A percentile compares a stretch with the other conserved stretches of the same genome.
Conservation (phyloP, 2,329 filamentous ascomycete species). For the Colletotrichum spinosum region DNA sequence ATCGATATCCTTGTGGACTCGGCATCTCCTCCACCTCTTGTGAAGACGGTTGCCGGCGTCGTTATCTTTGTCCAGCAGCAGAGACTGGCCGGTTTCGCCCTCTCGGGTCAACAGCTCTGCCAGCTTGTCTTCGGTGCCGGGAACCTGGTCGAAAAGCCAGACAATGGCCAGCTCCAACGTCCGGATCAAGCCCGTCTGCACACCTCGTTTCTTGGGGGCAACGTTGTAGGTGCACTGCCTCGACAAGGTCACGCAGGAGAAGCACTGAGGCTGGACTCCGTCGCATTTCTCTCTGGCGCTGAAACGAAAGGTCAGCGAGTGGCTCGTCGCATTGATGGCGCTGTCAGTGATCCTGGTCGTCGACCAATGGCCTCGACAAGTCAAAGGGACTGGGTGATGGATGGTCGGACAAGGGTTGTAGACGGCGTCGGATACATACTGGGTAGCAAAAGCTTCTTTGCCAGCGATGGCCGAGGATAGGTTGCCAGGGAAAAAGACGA, state of each 20-base stretch:
- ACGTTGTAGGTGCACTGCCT: constrained; percentile 78
- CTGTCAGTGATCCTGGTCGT: too few relatives aligned
- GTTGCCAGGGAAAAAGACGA: too few relatives aligned
- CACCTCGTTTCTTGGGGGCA: constrained; percentile 79
- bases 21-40: constrained; percentile 71
- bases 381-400: neutral
- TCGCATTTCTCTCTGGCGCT: constrained; percentile 78
- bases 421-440: too few relatives aligned
- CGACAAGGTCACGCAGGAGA: constrained; percentile 72
- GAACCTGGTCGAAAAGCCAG: constrained; percentile 72
- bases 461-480: too few relatives aligned
- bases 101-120: constrained; percentile 63
- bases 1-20: constrained; percentile 72
- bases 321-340: neutral
- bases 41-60: constrained; percentile 67
- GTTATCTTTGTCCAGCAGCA: constrained; percentile 64
- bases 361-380: neutral
- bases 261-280: constrained; percentile 74
- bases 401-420: too few relatives aligned
- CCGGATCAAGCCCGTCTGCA: constrained; percentile 84
- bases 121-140: constrained; percentile 69
- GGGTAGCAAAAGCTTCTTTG: too few relatives aligned
- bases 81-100: constrained; percentile 51
- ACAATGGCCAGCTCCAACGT: constrained; percentile 77
- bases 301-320: constrained; percentile 10